Percentiles rank a stretch among this genome's conserved stretches.
phyloP scores from a whole-genome alignment of 805 yeast genomes.

The Hanseniaspora mollemarum region DNA sequence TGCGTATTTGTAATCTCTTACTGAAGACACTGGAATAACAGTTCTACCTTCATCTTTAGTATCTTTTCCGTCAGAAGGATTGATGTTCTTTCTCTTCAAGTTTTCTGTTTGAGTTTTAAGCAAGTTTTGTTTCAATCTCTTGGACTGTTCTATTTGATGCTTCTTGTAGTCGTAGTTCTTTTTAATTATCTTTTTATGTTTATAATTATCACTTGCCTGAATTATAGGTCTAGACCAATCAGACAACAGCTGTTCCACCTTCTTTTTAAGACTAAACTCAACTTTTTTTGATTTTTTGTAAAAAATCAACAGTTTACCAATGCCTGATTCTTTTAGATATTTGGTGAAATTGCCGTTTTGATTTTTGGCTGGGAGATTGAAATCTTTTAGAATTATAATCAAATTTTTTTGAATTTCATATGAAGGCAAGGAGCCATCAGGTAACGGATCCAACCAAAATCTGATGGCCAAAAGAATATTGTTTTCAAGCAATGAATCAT shows the following conservation, averaged over 20 bases:
- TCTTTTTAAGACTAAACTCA: conserved; percentile 72
- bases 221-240: conserved; percentile 98
- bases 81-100: conserved; percentile 21
- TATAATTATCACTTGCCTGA: conserved; percentile 87
- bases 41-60: conserved; percentile 61
- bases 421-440: conserved; percentile 96
- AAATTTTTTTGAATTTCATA: conserved; percentile 87
- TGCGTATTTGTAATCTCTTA: conserved; percentile 80
- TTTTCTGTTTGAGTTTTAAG: conserved; percentile 28
- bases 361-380: conserved; percentile 45
- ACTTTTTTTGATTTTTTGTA: conserved; percentile 85
- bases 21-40: conserved; percentile 85
- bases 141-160: conserved; percentile 31
- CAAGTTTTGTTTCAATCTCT: conserved; percentile 19
- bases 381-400: conserved; percentile 23
- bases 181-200: conserved; percentile 66
- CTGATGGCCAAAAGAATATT: conserved; percentile 85
- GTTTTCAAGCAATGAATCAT: conserved; percentile 88
- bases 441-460: conserved; percentile 95
- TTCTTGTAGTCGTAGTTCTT: conserved; percentile 55
- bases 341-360: conserved; percentile 88
- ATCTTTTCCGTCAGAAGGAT: not conserved
- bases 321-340: conserved; percentile 85
- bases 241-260: conserved; percentile 82
- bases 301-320: conserved; percentile 86